Evolutionary conservation across 2,329 filamentous ascomycete genomes (phyloP).

Genomic region (Drechslera avenae): DNA sequence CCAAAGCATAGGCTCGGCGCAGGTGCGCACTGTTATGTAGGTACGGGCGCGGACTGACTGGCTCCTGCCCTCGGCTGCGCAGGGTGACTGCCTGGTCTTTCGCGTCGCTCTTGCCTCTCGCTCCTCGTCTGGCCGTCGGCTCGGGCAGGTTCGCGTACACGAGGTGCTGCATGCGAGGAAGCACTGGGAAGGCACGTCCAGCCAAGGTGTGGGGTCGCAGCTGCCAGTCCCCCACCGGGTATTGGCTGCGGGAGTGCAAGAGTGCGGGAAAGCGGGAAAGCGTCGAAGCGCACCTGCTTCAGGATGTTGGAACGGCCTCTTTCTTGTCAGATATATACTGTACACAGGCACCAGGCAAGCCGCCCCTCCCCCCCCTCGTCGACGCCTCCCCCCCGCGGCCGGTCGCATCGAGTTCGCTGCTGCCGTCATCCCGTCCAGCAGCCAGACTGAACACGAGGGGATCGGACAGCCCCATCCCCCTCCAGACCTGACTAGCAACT

Average conservation of each 20-base stretch:
- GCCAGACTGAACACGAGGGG: conserved; percentile 7
- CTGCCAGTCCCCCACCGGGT: conserved; percentile 7
- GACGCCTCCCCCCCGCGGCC: conserved; percentile 6
- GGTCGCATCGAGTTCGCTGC: conserved; percentile 2
- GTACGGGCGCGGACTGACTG: conserved; percentile 3
- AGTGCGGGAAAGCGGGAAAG: no score
- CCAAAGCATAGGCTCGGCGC: conserved; percentile 17
- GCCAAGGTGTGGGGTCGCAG: conserved; percentile 15
- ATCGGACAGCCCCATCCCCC: conserved; percentile 8
- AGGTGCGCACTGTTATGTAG: conserved; percentile 15
- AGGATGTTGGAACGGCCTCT: no score
- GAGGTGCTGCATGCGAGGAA: conserved; percentile 16
- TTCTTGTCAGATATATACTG: conserved; percentile 9
- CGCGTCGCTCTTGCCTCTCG: background rate
- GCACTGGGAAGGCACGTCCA: conserved; percentile 7
- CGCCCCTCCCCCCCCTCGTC: no score
- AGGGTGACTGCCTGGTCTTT: background rate
- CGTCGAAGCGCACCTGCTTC: background rate
- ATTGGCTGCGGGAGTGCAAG: conserved; percentile 21
- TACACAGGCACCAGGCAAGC: no score
- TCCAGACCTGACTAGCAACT: conserved; percentile 5
- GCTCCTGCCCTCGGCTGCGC: background rate
- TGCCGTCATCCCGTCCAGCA: background rate
- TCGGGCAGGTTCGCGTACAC: background rate
- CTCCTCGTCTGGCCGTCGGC: background rate